Evolutionary conservation across 208 protist genomes (phyloP).

Genomic region (Blastocrithidia nonstop): DNA sequence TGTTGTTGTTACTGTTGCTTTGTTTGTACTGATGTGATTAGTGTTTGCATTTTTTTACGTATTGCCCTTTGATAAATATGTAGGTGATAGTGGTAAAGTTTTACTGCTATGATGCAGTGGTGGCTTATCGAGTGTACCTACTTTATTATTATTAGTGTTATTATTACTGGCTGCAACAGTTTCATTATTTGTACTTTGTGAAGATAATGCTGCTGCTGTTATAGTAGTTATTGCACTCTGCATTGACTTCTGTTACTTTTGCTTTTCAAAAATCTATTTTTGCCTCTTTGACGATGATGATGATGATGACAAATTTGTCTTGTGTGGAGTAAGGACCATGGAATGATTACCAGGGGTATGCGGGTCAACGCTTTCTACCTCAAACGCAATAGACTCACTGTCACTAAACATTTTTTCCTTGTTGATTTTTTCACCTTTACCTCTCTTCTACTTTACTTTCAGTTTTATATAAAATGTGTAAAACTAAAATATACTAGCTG

Average conservation of each 20-base stretch:
- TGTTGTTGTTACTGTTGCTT: slow-evolving; percentile 3
- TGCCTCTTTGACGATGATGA: neutral
- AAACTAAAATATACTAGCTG: too few relatives aligned
- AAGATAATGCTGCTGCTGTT: slow-evolving; percentile 6
- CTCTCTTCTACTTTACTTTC: too few relatives aligned
- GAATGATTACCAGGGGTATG: neutral
- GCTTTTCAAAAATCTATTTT: neutral
- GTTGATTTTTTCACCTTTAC: neutral
- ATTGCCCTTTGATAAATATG: neutral
- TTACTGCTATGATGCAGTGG: too few relatives aligned
- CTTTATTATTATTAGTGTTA: neutral
- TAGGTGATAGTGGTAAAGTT: too few relatives aligned
- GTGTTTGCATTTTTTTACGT: slow-evolving; percentile 2
- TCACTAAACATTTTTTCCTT: slow-evolving; percentile 15
- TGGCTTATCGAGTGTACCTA: too few relatives aligned
- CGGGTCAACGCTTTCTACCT: slow-evolving; percentile 9
- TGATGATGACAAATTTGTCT: neutral
- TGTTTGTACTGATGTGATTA: too few relatives aligned
- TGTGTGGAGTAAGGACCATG: neutral
- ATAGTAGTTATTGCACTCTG: neutral
- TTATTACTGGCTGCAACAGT: neutral
- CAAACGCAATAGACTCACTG: slow-evolving; percentile 29
- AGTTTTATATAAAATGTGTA: too few relatives aligned
- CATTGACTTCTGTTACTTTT: neutral
- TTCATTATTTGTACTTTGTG: slow-evolving; percentile 12